Evolutionary conservation across 345 rosid species (phyloP), one percentile per base, ranked within the genome.

Genomic region (Adansonia digitata): DNA sequence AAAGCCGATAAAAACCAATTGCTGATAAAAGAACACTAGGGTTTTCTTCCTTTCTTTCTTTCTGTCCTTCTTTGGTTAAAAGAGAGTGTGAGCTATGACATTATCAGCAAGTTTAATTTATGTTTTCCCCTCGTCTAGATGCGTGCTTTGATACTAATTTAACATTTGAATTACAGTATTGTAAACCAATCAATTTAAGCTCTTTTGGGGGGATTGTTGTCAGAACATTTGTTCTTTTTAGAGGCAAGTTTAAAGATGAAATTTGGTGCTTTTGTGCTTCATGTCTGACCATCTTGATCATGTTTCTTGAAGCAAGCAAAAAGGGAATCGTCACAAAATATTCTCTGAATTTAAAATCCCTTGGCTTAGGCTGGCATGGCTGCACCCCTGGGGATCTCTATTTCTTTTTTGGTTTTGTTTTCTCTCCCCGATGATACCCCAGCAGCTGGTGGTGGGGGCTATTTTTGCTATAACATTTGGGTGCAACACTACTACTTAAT

Each of bases 341-440:
- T 57, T 57, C 69, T 68, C 74, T 68, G 56, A 34, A 71, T 40
- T 72, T 12, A 49, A 77, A 39, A 39, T 35, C 43, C 39, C 43
- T n/a, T n/a, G 34, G 61, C 49, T 52, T 52, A 72, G 66, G 74
- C 80, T 76, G 80, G 39, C 80, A 69, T 46, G 18, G 18, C 12
- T n/a, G n/a, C n/a, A n/a, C n/a, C n/a, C n/a, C n/a, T n/a, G n/a
- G n/a, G n/a, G n/a, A n/a, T 10, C 37, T 42, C 53, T 22, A 46
- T n/a, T n/a, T n/a, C n/a, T n/a, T n/a, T n/a, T n/a, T n/a, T n/a
- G n/a, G n/a, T n/a, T n/a, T n/a, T n/a, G 49, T 56, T 69, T 49
- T 48, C 72, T 61, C 22, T 55, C 73, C 61, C 51, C n/a, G 48
- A 15, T 22, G 29, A n/a, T 64, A 57, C n/a, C 20, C 49, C 71